Conservation (phyloP, 2,329 filamentous ascomycete genomes). For the Sarocladiaceae sp. region DNA sequence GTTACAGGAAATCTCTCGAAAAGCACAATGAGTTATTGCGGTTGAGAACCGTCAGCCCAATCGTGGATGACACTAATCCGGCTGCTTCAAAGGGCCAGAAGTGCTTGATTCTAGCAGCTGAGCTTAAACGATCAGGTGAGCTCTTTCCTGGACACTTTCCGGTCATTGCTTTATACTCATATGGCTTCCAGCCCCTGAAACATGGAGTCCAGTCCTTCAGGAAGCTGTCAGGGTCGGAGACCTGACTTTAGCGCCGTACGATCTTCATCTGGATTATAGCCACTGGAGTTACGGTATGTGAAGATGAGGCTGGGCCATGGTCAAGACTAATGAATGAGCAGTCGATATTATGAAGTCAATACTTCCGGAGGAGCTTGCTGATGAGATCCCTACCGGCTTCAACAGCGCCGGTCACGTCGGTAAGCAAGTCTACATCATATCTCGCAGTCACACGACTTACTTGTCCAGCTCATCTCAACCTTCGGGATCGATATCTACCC, state of each 20-base stretch:
- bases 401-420: constrained; percentile 84
- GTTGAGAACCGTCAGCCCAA: constrained; percentile 58
- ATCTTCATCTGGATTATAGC: constrained; percentile 73
- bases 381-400: constrained; percentile 81
- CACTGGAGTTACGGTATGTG: constrained; percentile 73
- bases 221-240: constrained; percentile 66
- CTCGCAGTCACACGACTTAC: neutral
- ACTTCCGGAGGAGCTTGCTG: constrained; percentile 73
- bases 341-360: constrained; percentile 80
- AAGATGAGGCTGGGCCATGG: neutral
- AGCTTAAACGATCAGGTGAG: constrained; percentile 49
- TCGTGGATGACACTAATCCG: constrained; percentile 59
- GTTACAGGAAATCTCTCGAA: constrained; percentile 62
- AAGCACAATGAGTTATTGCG: constrained; percentile 62
- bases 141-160: too few species aligned
- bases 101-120: constrained; percentile 56
- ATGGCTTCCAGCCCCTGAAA: constrained; percentile 45
- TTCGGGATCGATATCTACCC: constrained; percentile 75
- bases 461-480: constrained; percentile 74
- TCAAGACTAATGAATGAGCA: constrained; percentile 27
- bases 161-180: neutral
- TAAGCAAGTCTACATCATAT: constrained; percentile 37
- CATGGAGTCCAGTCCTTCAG: constrained; percentile 69
- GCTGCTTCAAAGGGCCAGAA: constrained; percentile 53
- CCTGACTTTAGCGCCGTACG: constrained; percentile 69